Evolutionary conservation across 2,329 filamentous ascomycete species (phyloP).

Genomic region (Xylaria sp.): DNA sequence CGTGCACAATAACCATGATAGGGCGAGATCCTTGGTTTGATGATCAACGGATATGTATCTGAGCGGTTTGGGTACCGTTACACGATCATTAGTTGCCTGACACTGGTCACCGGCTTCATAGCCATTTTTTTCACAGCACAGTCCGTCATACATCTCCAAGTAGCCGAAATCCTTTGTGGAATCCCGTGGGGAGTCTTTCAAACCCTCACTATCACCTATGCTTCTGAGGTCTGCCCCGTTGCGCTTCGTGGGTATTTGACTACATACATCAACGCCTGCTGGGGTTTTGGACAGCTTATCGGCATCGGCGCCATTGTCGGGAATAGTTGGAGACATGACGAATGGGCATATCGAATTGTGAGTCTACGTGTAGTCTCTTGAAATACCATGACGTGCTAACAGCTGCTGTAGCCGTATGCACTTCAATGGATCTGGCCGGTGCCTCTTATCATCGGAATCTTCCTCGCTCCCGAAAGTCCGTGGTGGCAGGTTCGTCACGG

Average conservation of each 20-base stretch:
- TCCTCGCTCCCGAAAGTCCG: slow-evolving; percentile 75
- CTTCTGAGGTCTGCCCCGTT: slow-evolving; percentile 77
- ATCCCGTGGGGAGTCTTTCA: slow-evolving; percentile 71
- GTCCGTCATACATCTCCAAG: slow-evolving; percentile 66
- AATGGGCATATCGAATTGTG: slow-evolving; percentile 71
- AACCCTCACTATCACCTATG: slow-evolving; percentile 71
- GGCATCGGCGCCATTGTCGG: slow-evolving; percentile 77
- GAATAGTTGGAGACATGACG: slow-evolving; percentile 71
- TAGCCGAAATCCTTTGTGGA: slow-evolving; percentile 71
- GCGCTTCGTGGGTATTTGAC: slow-evolving; percentile 74
- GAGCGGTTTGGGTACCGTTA: slow-evolving; percentile 75
- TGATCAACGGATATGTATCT: slow-evolving; percentile 72
- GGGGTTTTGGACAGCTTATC: slow-evolving; percentile 79
- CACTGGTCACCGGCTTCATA: slow-evolving; percentile 66
- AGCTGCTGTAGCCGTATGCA: slow-evolving; percentile 63
- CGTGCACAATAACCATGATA: slow-evolving; percentile 8
- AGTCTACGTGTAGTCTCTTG: slow-evolving; percentile 17
- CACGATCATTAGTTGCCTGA: slow-evolving; percentile 69
- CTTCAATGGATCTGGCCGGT: slow-evolving; percentile 83
- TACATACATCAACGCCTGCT: slow-evolving; percentile 81
- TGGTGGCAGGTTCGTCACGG: slow-evolving; percentile 81
- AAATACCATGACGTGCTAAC: slow-evolving; percentile 25
- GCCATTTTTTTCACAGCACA: slow-evolving; percentile 73
- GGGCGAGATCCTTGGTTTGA: slow-evolving; percentile 73
- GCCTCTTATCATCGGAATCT: slow-evolving; percentile 72